These are phyloP conservation scores for Parastagonospora avenae DNA, from an alignment of 2,329 filamentous ascomycete species.

Conservation along the genomic window DNA sequence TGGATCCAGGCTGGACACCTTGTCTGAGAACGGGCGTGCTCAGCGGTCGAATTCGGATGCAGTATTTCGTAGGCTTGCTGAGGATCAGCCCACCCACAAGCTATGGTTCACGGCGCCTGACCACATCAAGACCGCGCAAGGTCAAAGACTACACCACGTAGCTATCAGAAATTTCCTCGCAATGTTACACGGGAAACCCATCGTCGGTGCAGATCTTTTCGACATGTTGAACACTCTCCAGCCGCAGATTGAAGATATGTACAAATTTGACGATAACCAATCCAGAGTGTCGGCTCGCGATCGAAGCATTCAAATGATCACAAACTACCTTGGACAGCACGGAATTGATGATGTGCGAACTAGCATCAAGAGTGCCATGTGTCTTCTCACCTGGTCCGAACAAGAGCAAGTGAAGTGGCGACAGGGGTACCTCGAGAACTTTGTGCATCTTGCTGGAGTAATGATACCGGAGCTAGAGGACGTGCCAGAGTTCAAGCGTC, in stretches of 20 bases:
- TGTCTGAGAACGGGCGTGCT: conserved; percentile 14
- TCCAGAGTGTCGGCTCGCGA: conserved; percentile 36
- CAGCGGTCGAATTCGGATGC: conserved; percentile 17
- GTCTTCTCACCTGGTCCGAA: conserved; percentile 70
- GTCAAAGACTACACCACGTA: conserved; percentile 64
- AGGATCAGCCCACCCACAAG: conserved; percentile 47
- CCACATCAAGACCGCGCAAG: conserved; percentile 51
- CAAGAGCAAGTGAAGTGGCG: conserved; percentile 66
- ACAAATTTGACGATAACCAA: conserved; percentile 49
- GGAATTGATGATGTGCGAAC: conserved; percentile 69
- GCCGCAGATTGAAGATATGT: conserved; percentile 62
- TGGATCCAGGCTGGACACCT: conserved; percentile 20
- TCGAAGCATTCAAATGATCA: conserved; percentile 63
- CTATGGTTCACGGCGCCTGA: conserved; percentile 67
- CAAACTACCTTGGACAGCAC: conserved; percentile 64
- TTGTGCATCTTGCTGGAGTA: conserved; percentile 70
- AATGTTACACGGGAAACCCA: conserved; percentile 65
- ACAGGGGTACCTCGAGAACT: conserved; percentile 70
- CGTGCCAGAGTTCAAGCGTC: conserved; percentile 60
- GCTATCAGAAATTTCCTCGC: conserved; percentile 74
- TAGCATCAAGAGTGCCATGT: conserved; percentile 64
- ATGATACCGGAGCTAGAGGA: conserved; percentile 51
- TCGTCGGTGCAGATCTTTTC: conserved; percentile 68
- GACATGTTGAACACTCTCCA: conserved; percentile 69
- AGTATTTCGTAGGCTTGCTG: conserved; percentile 10